These are phyloP conservation scores for Fusarium continuum DNA, from an alignment of 2,329 filamentous ascomycete species.

Conservation along the genomic window DNA sequence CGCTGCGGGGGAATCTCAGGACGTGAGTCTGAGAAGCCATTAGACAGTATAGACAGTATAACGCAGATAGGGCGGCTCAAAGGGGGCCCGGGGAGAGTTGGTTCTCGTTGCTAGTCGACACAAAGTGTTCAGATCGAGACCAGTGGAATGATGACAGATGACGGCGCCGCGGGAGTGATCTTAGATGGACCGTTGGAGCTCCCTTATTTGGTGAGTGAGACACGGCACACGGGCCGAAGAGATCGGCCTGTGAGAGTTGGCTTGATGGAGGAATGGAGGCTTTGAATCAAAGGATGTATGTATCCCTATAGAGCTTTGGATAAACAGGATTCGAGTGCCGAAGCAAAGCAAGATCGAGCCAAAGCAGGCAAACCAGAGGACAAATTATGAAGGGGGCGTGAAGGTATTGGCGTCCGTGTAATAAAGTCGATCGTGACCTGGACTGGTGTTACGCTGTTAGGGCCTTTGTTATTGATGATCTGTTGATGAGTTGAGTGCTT, in stretches of 20 bases:
- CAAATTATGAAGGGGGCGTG: not conserved
- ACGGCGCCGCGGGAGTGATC: constrained; percentile 16
- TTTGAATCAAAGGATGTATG: constrained; percentile 3
- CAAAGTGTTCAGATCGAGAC: constrained; percentile 20
- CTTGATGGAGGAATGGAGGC: constrained; percentile 31
- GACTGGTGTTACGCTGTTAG: not conserved
- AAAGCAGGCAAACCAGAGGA: not conserved
- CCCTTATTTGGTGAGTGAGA: constrained; percentile 22
- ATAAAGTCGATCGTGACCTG: not conserved
- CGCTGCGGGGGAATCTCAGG: constrained; percentile 67
- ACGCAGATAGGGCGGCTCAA: not conserved
- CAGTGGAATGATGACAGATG: constrained; percentile 31
- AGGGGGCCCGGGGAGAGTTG: constrained; percentile 3
- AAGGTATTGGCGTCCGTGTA: not conserved
- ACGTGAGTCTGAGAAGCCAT: constrained; percentile 50
- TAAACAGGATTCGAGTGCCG: not conserved
- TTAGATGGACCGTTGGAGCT: constrained; percentile 12
- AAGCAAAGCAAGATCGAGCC: constrained; percentile 3
- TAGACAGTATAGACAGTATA: not conserved
- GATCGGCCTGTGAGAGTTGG: constrained; percentile 15
- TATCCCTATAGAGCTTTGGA: not conserved
- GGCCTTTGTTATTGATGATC: constrained; percentile 18
- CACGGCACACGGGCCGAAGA: constrained; percentile 36
- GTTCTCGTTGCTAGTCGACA: not conserved
- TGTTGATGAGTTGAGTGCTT: constrained; percentile 28